These are phyloP conservation scores for Xenoacremonium recifei DNA, from an alignment of 2,329 filamentous ascomycete species.

Conservation along the genomic window DNA sequence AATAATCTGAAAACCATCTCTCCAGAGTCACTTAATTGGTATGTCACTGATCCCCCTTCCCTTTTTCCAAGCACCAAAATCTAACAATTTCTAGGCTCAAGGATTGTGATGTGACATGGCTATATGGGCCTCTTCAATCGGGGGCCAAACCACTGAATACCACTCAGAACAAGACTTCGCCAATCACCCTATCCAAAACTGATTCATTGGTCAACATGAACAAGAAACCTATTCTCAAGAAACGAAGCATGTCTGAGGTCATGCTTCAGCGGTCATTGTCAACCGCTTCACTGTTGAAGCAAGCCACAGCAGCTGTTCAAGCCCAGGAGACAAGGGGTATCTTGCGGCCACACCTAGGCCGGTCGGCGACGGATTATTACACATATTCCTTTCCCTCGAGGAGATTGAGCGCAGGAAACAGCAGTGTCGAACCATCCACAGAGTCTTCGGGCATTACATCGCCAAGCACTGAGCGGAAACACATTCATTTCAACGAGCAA, in stretches of 20 bases:
- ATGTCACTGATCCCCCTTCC: slow-evolving; percentile 17
- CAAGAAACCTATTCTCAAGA: slow-evolving; percentile 94
- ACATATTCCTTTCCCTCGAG: slow-evolving; percentile 63
- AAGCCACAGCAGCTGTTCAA: slow-evolving; percentile 82
- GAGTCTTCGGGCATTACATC: slow-evolving; percentile 68
- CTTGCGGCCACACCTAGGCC: slow-evolving; percentile 55
- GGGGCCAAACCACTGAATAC: slow-evolving; percentile 56
- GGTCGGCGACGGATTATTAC: slow-evolving; percentile 67
- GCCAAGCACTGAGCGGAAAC: slow-evolving; percentile 67
- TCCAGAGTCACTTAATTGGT: slow-evolving; percentile 93
- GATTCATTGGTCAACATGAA: slow-evolving; percentile 62
- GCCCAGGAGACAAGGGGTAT: slow-evolving; percentile 66
- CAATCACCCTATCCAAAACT: slow-evolving; percentile 48
- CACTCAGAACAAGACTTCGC: slow-evolving; percentile 40
- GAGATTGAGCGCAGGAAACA: slow-evolving; percentile 61
- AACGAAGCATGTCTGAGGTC: slow-evolving; percentile 91
- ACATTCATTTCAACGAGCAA: slow-evolving; percentile 96
- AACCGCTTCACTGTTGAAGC: slow-evolving; percentile 83
- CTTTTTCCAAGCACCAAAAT: slow-evolving; percentile 7
- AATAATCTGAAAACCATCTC: slow-evolving; percentile 84
- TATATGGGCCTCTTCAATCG: slow-evolving; percentile 89
- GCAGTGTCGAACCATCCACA: slow-evolving; percentile 60
- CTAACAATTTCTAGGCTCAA: slow-evolving; percentile 69
- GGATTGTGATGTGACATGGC: slow-evolving; percentile 95
- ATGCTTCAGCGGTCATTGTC: slow-evolving; percentile 90